phyloP scores from a whole-genome alignment of 768 basidiomycete genomes.

The Suillus placidus region DNA sequence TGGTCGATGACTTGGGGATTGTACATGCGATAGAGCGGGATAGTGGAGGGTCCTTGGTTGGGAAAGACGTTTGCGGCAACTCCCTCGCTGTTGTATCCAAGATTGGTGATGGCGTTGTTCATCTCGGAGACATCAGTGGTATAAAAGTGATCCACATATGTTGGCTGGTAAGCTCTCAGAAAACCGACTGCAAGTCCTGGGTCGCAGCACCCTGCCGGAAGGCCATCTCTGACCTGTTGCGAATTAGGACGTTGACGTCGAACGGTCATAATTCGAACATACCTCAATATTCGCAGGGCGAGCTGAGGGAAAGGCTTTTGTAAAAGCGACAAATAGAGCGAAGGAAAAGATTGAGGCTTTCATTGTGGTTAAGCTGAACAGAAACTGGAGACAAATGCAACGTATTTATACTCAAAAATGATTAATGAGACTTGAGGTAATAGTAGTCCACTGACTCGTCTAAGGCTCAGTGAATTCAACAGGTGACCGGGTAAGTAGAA shows the following conservation, averaged over 20 bases:
- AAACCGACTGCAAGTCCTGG: too few species aligned
- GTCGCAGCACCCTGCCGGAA: too few species aligned
- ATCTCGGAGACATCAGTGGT: constrained; percentile 15
- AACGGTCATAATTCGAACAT: neutral
- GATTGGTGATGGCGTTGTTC: constrained; percentile 14
- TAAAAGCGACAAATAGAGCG: neutral
- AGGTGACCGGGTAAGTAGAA: too few species aligned
- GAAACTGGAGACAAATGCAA: neutral
- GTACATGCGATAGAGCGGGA: constrained; percentile 26
- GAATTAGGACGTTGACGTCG: neutral
- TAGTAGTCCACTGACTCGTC: too few species aligned
- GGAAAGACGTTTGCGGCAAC: constrained; percentile 21
- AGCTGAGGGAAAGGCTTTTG: neutral
- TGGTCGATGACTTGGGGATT: constrained; percentile 17
- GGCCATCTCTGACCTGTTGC: too few species aligned
- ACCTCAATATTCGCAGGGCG: neutral
- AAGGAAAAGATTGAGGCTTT: neutral
- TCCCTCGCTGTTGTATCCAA: constrained; percentile 20
- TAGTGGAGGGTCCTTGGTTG: constrained; percentile 11
- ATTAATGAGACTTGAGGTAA: neutral
- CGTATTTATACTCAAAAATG: neutral
- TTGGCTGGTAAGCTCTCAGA: too few species aligned
- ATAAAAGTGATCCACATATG: neutral
- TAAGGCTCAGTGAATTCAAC: too few species aligned
- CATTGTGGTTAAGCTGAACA: neutral